Evolutionary conservation across 2,329 filamentous ascomycete species (phyloP).

Genomic region (Berkeleyomyces basicola): DNA sequence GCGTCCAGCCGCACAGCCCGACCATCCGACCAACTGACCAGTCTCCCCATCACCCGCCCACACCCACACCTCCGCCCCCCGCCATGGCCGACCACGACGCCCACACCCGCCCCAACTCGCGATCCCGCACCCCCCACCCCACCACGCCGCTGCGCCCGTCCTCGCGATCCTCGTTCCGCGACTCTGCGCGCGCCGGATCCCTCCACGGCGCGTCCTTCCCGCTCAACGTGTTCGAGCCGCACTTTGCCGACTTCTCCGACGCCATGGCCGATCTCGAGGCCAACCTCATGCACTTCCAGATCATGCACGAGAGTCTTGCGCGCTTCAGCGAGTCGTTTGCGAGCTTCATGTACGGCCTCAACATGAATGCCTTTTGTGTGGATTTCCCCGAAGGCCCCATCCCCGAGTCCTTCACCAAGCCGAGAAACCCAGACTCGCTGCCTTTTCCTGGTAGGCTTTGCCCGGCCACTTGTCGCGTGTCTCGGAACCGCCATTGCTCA

Average conservation of each 20-base stretch:
- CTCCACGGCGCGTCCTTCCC: constrained; percentile 43
- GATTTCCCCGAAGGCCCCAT: constrained; percentile 92
- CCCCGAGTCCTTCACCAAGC: constrained; percentile 61
- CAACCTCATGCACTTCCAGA: constrained; percentile 91
- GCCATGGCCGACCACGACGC: constrained; percentile 17
- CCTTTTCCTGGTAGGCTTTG: constrained; percentile 5
- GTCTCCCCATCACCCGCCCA: background rate
- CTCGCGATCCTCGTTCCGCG: constrained; percentile 75
- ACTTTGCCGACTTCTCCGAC: constrained; percentile 85
- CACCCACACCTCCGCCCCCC: background rate
- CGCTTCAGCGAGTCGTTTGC: constrained; percentile 94
- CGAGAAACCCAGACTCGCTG: constrained; percentile 34
- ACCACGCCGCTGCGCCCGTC: constrained; percentile 84
- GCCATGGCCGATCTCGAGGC: constrained; percentile 90
- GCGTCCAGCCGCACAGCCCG: background rate
- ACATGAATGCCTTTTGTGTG: constrained; percentile 98
- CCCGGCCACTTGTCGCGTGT: too few relatives aligned
- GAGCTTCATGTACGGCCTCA: constrained; percentile 85
- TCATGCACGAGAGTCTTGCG: constrained; percentile 88
- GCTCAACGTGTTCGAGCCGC: constrained; percentile 69
- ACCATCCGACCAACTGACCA: background rate
- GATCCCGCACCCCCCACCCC: constrained; percentile 53
- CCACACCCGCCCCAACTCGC: constrained; percentile 36
- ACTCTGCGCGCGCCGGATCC: constrained; percentile 44
- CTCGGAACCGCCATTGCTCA: background rate